Percentiles rank a stretch among this genome's conserved stretches.
phyloP scores from a whole-genome alignment of 2,329 filamentous ascomycete genomes.

The Moelleriella libera region DNA sequence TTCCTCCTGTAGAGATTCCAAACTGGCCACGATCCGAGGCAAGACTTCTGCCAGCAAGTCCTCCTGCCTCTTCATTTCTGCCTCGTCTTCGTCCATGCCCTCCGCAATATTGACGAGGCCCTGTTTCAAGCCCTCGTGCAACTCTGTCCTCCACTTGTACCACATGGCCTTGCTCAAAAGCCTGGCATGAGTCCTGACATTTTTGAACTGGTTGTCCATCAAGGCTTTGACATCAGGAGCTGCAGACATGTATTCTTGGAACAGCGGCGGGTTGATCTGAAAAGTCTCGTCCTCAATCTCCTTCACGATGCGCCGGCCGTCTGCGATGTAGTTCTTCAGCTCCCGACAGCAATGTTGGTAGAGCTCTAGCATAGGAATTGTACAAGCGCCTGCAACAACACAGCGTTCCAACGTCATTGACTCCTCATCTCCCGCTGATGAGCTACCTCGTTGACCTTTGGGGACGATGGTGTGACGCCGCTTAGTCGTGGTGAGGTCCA shows the following conservation, averaged over 20 bases:
- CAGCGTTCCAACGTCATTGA: slow-evolving; percentile 56
- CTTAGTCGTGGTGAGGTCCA: slow-evolving; percentile 96
- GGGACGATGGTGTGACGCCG: slow-evolving; percentile 69
- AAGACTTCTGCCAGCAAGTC: slow-evolving; percentile 52
- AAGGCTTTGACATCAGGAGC: slow-evolving; percentile 67
- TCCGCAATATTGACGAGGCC: slow-evolving; percentile 63
- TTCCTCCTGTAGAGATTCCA: slow-evolving; percentile 48
- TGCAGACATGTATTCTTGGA: slow-evolving; percentile 81
- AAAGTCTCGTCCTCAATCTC: slow-evolving; percentile 83
- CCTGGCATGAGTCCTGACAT: slow-evolving; percentile 85
- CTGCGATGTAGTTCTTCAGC: slow-evolving; percentile 90
- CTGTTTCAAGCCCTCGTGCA: slow-evolving; percentile 67
- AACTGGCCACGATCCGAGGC: slow-evolving; percentile 47
- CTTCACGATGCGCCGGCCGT: slow-evolving; percentile 77
- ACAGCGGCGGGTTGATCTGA: slow-evolving; percentile 80
- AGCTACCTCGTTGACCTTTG: slow-evolving; percentile 26
- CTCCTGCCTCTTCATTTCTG: slow-evolving; percentile 52
- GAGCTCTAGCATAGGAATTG: slow-evolving; percentile 80
- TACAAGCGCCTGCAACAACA: slow-evolving; percentile 81
- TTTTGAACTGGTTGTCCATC: slow-evolving; percentile 96
- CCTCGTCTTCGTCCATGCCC: slow-evolving; percentile 63
- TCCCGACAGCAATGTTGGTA: slow-evolving; percentile 95
- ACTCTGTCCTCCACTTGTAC: slow-evolving; percentile 94
- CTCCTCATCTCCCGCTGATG: slow-evolving; percentile 27
- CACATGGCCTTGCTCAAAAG: slow-evolving; percentile 89